Evolutionary conservation across 2,329 filamentous ascomycete genomes (phyloP), one percentile per base, ranked within the genome.

Genomic region (Ophiostoma ulmi): DNA sequence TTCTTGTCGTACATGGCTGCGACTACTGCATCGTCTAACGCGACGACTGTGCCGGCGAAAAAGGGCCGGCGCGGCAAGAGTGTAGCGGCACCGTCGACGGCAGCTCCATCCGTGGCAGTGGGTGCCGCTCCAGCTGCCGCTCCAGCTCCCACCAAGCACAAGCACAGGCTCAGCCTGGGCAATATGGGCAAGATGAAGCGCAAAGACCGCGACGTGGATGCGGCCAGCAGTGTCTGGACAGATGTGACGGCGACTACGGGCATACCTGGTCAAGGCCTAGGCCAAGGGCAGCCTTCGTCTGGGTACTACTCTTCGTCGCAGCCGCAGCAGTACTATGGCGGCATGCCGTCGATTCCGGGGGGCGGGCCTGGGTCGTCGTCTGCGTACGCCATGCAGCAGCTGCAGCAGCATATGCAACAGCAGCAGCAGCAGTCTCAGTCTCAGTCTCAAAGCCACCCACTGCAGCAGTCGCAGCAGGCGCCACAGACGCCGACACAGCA

Each of bases 181-280:
- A 31, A 31, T 31, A 44, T 14, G 31, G 58, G n/a, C 39, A 36
- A 44, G 38, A 44, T 65, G n/a, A 48, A n/a, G 35, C 38, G 63
- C 20, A 66, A n/a, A 55, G 68, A 72, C 35, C 72, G 48, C 68
- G 74, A 74, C 69, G 38, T 67, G 14, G 74, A 75, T 58, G 72
- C 58, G 5, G 73, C 73, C 26, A 73, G 73, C 72, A 75, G 71
- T 31, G 75, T 72, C 14, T 87, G 85, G 86, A 87, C 85, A 1
- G 85, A 88, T 73, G 79, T 85, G 14, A 79, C 81, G 0, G 78
- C 76, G 35, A 69, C 71, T 17, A 69, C 71, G 55, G 67, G 36
- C 0, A 66, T 70, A 66, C 55, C 22, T 14, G 35, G 36, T 20
- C 58, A 26, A 61, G 66, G 38, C n/a, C 52, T 31, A 31, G 26